Evolutionary conservation across 2,329 filamentous ascomycete species (phyloP), one percentile per base, ranked within the genome.

Genomic region (Colletotrichum karsti): DNA sequence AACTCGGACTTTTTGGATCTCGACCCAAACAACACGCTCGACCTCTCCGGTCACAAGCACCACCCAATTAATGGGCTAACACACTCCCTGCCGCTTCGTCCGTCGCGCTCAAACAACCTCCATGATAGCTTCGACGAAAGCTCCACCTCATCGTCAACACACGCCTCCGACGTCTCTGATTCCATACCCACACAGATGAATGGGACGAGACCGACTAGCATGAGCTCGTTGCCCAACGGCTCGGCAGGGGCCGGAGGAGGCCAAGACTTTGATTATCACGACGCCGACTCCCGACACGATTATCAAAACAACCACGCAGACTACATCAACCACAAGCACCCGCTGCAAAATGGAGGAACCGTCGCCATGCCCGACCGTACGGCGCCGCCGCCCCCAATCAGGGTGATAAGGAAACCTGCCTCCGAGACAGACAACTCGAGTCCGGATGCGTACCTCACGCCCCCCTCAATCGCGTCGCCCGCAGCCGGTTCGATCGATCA

Each of bases 181-280:
- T 76, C 78, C 50, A 78, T 77, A 69, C 79, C 78, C 48, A 76
- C 78, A 71, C 82, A 79, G 72, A 76, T 81, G 77, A 81, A 75
- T 71, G 73, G 72, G 44, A 72, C 80, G 67, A 76, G 77, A 51
- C 79, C 80, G 6, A 85, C 88, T 74, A 90, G 85, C 79, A 87
- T 90, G 80, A 87, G 83, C 77, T 85, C 88, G 39, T 75, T 88
- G 75, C 84, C 86, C 72, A 90, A 91, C 76, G 88, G 83, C 64
- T 69, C 59, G 41, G 54, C 56, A 55, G 63, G 68, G n/a, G 75
- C 76, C 69, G 77, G 78, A 63, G 76, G 74, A 67, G 75, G 74
- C 67, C 74, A 75, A 50, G 77, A 79, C 46, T 76, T 77, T 48
- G 69, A 70, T 50, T 63, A 71, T 18, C 51, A 48, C 59, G 58